These are phyloP conservation scores for Candida sonorensis DNA, from an alignment of 805 yeast genomes.

Conservation along the genomic window DNA sequence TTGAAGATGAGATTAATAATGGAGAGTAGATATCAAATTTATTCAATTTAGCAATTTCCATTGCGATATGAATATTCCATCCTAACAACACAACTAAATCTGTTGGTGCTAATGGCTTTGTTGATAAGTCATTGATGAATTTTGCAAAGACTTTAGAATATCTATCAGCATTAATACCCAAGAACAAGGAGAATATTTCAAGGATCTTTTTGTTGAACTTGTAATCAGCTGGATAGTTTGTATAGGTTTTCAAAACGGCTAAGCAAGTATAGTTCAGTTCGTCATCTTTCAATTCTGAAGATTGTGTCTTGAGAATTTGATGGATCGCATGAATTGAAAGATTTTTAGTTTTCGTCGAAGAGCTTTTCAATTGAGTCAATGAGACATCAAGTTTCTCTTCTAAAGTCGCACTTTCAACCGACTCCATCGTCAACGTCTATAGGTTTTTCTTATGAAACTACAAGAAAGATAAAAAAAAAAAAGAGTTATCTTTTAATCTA, in stretches of 20 bases:
- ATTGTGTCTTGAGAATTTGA: constrained; percentile 20
- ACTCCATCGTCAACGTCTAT: constrained; percentile 1
- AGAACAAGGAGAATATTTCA: constrained; percentile 31
- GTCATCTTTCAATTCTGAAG: constrained; percentile 7
- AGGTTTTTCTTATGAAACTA: too few species aligned
- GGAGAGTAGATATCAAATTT: constrained; percentile 16
- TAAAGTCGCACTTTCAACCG: background rate
- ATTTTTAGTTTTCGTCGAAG: constrained; percentile 32
- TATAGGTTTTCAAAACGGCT: constrained; percentile 40
- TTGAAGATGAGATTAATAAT: constrained; percentile 26
- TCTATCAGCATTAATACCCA: constrained; percentile 23
- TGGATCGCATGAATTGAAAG: constrained; percentile 28
- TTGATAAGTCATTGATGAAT: constrained; percentile 31
- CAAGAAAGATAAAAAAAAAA: background rate
- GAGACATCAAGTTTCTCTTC: constrained; percentile 10
- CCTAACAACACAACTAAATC: constrained; percentile 51
- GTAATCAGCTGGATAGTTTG: constrained; percentile 41
- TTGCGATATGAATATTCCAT: constrained; percentile 43
- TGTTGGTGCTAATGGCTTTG: constrained; percentile 39
- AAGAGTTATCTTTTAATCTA: background rate
- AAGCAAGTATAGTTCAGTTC: constrained; percentile 26
- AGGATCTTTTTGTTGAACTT: constrained; percentile 38
- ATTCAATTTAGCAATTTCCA: constrained; percentile 17
- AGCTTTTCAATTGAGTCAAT: constrained; percentile 17
- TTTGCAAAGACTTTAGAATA: constrained; percentile 28